Evolutionary conservation across 352 stramenopile species (phyloP).

Genomic region (Pythium rishiriense): DNA sequence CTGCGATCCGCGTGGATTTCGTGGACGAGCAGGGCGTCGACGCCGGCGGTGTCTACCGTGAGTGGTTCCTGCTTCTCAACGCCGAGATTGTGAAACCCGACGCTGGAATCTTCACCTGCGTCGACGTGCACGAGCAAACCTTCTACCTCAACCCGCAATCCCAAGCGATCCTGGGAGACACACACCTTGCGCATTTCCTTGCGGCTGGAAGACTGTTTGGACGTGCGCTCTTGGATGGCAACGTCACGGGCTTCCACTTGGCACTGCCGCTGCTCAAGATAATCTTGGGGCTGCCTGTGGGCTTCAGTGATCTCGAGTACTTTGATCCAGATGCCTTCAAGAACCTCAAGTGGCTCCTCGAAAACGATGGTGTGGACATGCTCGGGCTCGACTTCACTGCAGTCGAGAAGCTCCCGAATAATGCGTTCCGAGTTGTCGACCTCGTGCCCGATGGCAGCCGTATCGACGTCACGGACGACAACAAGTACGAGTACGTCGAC

Average conservation of each 20-base stretch:
- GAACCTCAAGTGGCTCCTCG: slow-evolving; percentile 53
- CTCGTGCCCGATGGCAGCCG: slow-evolving; percentile 48
- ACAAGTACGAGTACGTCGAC: slow-evolving; percentile 93
- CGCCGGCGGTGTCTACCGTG: slow-evolving; percentile 70
- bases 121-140: slow-evolving; percentile 43
- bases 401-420: not conserved
- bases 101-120: slow-evolving; percentile 42
- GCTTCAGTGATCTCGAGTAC: slow-evolving; percentile 91
- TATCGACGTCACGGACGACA: slow-evolving; percentile 91
- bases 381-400: slow-evolving; percentile 60
- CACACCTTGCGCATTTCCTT: slow-evolving; percentile 65
- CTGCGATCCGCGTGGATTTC: slow-evolving; percentile 61
- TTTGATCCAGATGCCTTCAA: slow-evolving; percentile 56
- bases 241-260: slow-evolving; percentile 93
- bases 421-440: slow-evolving; percentile 33
- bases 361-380: slow-evolving; percentile 48
- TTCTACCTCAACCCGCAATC: slow-evolving; percentile 47
- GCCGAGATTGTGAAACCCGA: slow-evolving; percentile 39
- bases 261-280: slow-evolving; percentile 96
- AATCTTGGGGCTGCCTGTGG: slow-evolving; percentile 93
- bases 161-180: slow-evolving; percentile 34
- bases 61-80: slow-evolving; percentile 76
- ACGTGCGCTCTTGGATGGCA: slow-evolving; percentile 78
- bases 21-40: slow-evolving; percentile 65
- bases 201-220: slow-evolving; percentile 58